Conservation (phyloP, 1,284 basidiomycete genomes). For the Vanrija sp. region DNA sequence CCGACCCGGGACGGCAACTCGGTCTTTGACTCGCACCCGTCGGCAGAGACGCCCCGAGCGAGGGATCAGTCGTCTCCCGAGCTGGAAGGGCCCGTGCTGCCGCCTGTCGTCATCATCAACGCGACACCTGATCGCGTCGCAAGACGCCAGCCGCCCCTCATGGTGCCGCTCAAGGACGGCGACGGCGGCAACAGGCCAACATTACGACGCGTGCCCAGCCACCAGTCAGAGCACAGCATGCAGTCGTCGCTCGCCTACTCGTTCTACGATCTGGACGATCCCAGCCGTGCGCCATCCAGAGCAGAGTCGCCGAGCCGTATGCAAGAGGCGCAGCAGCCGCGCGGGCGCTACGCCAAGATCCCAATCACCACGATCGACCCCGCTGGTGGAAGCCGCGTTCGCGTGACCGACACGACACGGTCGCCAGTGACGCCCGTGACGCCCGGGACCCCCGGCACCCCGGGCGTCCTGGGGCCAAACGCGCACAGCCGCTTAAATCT, state of each 20-base stretch:
- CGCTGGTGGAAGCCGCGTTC: too few relatives aligned
- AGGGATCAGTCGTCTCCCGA: neutral
- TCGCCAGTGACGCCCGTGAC: neutral
- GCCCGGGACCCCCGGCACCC: neutral
- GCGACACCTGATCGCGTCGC: constrained; percentile 1
- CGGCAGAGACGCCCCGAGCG: neutral
- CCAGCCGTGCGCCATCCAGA: constrained; percentile 14
- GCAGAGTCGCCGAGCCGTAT: constrained; percentile 2
- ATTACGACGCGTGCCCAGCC: neutral
- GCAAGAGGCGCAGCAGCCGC: constrained; percentile 12
- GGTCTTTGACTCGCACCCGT: neutral
- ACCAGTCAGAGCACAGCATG: neutral
- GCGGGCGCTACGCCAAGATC: constrained; percentile 31
- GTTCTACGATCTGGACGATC: constrained; percentile 37
- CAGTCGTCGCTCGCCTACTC: constrained; percentile 24
- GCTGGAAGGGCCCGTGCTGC: neutral
- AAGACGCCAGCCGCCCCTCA: constrained; percentile 7
- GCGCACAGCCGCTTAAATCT: too few relatives aligned
- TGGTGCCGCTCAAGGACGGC: constrained; percentile 27
- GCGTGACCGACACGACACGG: neutral
- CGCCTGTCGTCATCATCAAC: constrained; percentile 4
- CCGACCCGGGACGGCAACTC: constrained; percentile 1
- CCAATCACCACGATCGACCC: neutral
- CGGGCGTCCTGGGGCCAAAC: neutral
- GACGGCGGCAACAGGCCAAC: neutral